Percentiles rank a stretch among this genome's conserved stretches.
phyloP scores from a whole-genome alignment of 495 filamentous ascomycete genomes.

The Aspergillus coremiiformis region DNA sequence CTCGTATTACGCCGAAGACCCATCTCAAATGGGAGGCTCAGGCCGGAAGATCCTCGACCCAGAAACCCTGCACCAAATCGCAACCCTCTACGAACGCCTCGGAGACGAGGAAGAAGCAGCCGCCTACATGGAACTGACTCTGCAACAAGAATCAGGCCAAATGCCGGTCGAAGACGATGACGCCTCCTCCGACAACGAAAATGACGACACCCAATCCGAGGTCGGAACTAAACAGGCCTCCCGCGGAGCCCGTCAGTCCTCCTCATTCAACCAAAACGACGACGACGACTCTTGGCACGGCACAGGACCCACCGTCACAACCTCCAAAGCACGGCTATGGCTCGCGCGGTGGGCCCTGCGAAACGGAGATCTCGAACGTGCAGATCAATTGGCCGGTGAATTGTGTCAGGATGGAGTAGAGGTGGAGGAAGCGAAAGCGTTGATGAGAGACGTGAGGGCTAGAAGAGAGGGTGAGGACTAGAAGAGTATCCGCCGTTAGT shows the following conservation, averaged over 20 bases:
- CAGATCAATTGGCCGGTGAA: conserved; percentile 77
- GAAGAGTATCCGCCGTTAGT: too few relatives aligned
- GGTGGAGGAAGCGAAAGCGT: conserved; percentile 94
- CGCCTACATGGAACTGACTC: conserved; percentile 87
- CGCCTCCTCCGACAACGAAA: conserved; percentile 27
- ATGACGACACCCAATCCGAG: conserved; percentile 39
- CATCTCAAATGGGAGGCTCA: conserved; percentile 20
- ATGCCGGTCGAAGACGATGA: conserved; percentile 28
- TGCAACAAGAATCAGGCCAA: conserved; percentile 73
- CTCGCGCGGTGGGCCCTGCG: conserved; percentile 75
- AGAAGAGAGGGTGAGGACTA: conserved; percentile 53
- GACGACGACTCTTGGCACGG: conserved; percentile 42
- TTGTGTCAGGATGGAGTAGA: conserved; percentile 94
- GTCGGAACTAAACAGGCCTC: conserved; percentile 1
- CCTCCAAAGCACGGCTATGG: conserved; percentile 91
- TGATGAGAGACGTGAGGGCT: conserved; percentile 82
- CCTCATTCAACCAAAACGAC: conserved; percentile 7
- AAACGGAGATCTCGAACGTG: conserved; percentile 62
- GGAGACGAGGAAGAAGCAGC: conserved; percentile 70
- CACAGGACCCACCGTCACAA: conserved; percentile 77
- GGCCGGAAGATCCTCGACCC: conserved; percentile 66
- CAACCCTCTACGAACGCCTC: conserved; percentile 75
- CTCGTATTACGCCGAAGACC: conserved; percentile 64
- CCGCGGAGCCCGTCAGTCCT: conserved; percentile 15
- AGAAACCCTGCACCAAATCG: conserved; percentile 84